These are phyloP conservation scores for Lachancea kluyveri DNA, from an alignment of 805 yeast genomes.

Conservation along the genomic window DNA sequence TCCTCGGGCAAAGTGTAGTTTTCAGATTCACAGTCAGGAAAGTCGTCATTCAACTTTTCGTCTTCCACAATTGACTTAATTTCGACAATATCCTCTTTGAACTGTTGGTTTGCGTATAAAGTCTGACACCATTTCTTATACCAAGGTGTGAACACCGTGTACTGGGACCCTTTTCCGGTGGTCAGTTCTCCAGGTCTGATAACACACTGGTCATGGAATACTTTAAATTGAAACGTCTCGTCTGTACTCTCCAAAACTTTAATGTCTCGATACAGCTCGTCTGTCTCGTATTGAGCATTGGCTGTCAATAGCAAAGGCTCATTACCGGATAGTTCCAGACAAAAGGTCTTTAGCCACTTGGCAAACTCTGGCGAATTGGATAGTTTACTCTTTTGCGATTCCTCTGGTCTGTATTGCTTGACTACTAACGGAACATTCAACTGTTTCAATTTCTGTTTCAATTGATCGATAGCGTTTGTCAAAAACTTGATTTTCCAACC, in stretches of 20 bases:
- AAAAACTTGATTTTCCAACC: slow-evolving; percentile 38
- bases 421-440: slow-evolving; percentile 34
- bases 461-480: slow-evolving; percentile 28
- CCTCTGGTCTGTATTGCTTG: slow-evolving; percentile 21
- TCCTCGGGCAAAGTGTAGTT: slow-evolving; percentile 17
- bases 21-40: slow-evolving; percentile 2
- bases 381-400: slow-evolving; percentile 8
- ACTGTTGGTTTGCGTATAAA: slow-evolving; percentile 18
- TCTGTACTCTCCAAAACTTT: slow-evolving; percentile 7
- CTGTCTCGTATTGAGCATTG: slow-evolving; percentile 33
- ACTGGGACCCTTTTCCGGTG: slow-evolving; percentile 39
- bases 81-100: slow-evolving; percentile 6
- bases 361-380: slow-evolving; percentile 16
- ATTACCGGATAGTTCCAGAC: slow-evolving; percentile 7
- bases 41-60: slow-evolving; percentile 7
- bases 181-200: slow-evolving; percentile 36
- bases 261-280: slow-evolving; percentile 31
- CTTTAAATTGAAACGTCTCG: slow-evolving; percentile 11
- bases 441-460: slow-evolving; percentile 28
- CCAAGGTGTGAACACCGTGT: slow-evolving; percentile 45
- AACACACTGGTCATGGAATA: slow-evolving; percentile 38
- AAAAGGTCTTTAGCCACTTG: slow-evolving; percentile 19
- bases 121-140: slow-evolving; percentile 37
- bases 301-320: slow-evolving; percentile 16
- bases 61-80: slow-evolving; percentile 1